Percentiles rank a stretch among this genome's conserved stretches.
phyloP scores from a whole-genome alignment of 2,329 filamentous ascomycete species.

The Penicillium aurantiogriseum region DNA sequence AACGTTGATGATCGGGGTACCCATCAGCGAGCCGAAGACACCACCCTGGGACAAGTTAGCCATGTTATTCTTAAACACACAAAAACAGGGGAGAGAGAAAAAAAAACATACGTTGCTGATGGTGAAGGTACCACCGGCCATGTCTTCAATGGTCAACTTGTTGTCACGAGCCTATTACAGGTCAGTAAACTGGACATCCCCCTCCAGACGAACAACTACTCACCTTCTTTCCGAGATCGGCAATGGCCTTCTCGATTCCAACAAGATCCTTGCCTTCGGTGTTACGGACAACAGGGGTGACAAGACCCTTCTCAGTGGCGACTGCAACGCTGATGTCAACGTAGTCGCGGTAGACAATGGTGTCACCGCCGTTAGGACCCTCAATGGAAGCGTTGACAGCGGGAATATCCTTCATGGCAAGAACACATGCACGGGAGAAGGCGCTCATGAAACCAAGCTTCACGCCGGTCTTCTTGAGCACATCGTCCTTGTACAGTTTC shows the following conservation, averaged over 20 bases:
- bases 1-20: conserved; percentile 96
- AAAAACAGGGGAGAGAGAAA: background rate
- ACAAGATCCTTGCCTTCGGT: conserved; percentile 85
- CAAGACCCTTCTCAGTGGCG: conserved; percentile 93
- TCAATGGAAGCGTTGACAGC: conserved; percentile 96
- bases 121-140: conserved; percentile 97
- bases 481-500: conserved; percentile 94
- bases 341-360: conserved; percentile 97
- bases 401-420: conserved; percentile 94
- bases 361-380: conserved; percentile 90
- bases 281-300: conserved; percentile 95
- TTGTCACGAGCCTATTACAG: conserved; percentile 75
- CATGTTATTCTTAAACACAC: background rate
- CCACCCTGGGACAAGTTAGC: conserved; percentile 57
- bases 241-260: conserved; percentile 84
- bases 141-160: conserved; percentile 98
- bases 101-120: conserved; percentile 72
- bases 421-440: conserved; percentile 82
- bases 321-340: conserved; percentile 97
- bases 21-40: conserved; percentile 95
- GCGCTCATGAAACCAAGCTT: conserved; percentile 99
- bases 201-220: background rate
- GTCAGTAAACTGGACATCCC: conserved; percentile 11
- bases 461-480: conserved; percentile 92
- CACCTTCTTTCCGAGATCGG: conserved; percentile 94